Base-by-base conservation (phyloP, 352 stramenopile genomes). In the Paralagenidium karlingii region DNA sequence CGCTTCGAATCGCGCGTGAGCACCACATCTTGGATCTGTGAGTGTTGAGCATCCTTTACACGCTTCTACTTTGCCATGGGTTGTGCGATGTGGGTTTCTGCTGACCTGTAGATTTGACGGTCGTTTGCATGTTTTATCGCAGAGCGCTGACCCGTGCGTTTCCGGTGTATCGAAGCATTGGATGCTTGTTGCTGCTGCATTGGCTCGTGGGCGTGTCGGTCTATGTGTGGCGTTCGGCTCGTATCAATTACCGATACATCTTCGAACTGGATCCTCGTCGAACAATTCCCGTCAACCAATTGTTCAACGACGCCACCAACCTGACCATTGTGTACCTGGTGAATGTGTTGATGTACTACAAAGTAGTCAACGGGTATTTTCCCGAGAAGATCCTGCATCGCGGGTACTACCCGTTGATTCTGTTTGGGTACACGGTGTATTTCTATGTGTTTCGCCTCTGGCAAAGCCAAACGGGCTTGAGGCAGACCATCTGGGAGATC, bases 301-400 rank as follows among this genome's bases (percentile, higher is more conserved):
- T 98, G 19, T 97, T 98, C 47, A 94, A 93, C 50, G 87, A 97
- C 58, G 90, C 89, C 10, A 94, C 94, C 24, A 95, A 97, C 58
- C 94, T 98, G 60, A 96, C 82, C 13, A 94, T 98, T 30, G 70
- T 97, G 3, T 98, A 94, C 54, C 57, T 98, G 8, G 51, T 94
- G 9, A 86, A 90, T 42, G 83, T 97, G 62, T 68, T 98, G 39
- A 61, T 97, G 18, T 98, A 98, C 58, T 98, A 98, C 81, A 98
- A 98, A 68, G 85, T 95, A 16, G 73, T 86, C 52, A 92, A 92
- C 37, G 66, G 62, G 0, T 80, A 87, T 43, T 92, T 92, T 22
- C 78, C 78, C 0, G 78, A 92, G 36, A 60, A 82, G 28, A 53
- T 92, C 11, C 45, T 85, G 10, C 70, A 83, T 34, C 64, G 82